Percentiles rank a stretch among this genome's conserved stretches.
phyloP scores from a whole-genome alignment of 352 stramenopile species.

The Saprolegnia parasitica region DNA sequence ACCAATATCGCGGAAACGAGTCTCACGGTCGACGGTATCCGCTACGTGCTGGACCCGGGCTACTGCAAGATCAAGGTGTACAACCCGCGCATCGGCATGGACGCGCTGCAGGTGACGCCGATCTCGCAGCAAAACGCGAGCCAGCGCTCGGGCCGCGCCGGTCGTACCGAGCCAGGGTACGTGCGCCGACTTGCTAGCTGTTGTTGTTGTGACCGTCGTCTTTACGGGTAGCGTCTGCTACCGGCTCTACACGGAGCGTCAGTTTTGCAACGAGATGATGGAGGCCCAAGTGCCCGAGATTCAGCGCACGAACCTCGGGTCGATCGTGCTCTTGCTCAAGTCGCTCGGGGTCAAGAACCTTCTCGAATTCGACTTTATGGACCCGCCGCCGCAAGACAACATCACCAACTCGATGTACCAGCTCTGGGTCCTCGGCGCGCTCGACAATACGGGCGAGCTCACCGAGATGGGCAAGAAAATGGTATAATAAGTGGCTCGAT shows the following conservation, averaged over 20 bases:
- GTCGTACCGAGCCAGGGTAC: constrained; percentile 80
- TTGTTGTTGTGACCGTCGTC: constrained; percentile 34
- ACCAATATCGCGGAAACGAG: constrained; percentile 98
- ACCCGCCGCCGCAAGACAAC: constrained; percentile 94
- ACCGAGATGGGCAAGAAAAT: constrained; percentile 96
- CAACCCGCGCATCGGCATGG: constrained; percentile 99
- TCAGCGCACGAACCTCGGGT: constrained; percentile 96
- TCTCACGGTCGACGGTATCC: constrained; percentile 95
- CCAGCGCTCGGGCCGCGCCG: constrained; percentile 93
- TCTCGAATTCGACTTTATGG: constrained; percentile 99
- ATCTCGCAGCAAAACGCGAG: constrained; percentile 98
- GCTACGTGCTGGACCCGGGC: constrained; percentile 97
- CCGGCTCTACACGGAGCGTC: constrained; percentile 95
- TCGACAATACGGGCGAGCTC: constrained; percentile 97
- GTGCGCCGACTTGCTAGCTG: constrained; percentile 31
- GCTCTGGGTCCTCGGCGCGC: constrained; percentile 96
- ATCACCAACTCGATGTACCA: constrained; percentile 99
- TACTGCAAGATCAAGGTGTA: constrained; percentile 99
- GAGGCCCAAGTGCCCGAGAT: constrained; percentile 97
- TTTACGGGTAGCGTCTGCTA: constrained; percentile 89
- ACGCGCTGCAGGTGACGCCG: constrained; percentile 93
- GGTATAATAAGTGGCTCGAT: constrained; percentile 45
- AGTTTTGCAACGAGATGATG: constrained; percentile 97
- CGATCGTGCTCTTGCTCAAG: constrained; percentile 97
- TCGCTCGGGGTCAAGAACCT: constrained; percentile 94